Percentiles rank a stretch among this genome's conserved stretches.
phyloP scores from a whole-genome alignment of 257 asterid genomes.

The Linaria vulgaris region DNA sequence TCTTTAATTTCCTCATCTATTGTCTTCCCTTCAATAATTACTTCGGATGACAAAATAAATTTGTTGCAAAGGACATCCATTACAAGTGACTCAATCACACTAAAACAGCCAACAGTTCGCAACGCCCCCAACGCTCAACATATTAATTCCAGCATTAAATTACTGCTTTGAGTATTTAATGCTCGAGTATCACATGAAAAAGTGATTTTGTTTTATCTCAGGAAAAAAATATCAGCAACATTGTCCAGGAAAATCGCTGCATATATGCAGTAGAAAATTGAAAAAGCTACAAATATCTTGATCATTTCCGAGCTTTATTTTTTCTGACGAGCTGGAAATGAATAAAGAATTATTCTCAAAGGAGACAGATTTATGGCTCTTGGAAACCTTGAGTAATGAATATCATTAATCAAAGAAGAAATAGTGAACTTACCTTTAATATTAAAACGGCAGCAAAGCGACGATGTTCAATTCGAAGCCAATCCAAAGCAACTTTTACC shows the following conservation, averaged over 20 bases:
- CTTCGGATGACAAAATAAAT: neutral
- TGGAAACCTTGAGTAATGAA: slow-evolving; percentile 9
- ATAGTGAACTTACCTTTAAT: slow-evolving; percentile 60
- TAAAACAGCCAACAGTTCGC: neutral
- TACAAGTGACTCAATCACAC: neutral
- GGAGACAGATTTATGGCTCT: neutral
- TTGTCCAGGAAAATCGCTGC: no score
- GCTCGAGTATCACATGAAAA: no score
- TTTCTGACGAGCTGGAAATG: neutral
- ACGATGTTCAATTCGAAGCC: slow-evolving; percentile 97
- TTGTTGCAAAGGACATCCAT: neutral
- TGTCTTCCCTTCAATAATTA: neutral
- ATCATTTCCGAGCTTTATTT: slow-evolving; percentile 10
- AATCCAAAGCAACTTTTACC: slow-evolving; percentile 85
- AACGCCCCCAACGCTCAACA: no score
- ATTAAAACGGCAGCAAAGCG: slow-evolving; percentile 95
- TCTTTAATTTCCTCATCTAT: neutral
- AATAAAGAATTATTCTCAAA: neutral
- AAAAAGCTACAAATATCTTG: neutral
- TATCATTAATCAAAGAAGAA: slow-evolving; percentile 13
- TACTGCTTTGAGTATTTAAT: no score
- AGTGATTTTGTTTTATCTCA: no score
- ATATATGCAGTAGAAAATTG: neutral
- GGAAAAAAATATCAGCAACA: no score
- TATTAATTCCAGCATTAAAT: no score